These are phyloP conservation scores for Dendrostoma leiphaemia DNA, from an alignment of 2,329 filamentous ascomycete genomes.

Conservation along the genomic window DNA sequence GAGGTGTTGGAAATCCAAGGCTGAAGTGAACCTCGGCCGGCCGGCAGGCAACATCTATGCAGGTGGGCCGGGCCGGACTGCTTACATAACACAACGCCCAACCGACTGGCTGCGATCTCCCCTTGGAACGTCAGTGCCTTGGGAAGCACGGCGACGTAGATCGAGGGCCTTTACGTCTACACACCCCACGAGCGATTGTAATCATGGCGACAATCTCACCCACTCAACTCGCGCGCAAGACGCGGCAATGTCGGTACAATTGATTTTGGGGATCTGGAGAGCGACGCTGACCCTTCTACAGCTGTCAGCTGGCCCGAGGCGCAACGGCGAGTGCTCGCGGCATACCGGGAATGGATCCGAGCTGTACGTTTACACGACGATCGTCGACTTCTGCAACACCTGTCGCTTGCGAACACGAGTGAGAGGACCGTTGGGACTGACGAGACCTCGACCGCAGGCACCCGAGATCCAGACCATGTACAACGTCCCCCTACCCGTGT, in stretches of 20 bases:
- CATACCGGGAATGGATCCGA: slow-evolving; percentile 95
- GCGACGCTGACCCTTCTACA: slow-evolving; percentile 44
- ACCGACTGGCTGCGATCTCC: slow-evolving; percentile 8
- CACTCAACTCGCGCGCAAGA: slow-evolving; percentile 83
- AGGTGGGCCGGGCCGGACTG: slow-evolving; percentile 16
- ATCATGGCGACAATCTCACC: slow-evolving; percentile 82
- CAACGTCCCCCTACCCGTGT: slow-evolving; percentile 83
- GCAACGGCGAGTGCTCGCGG: slow-evolving; percentile 78
- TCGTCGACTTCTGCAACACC: not conserved
- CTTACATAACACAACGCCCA: slow-evolving; percentile 4
- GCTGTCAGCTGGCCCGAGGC: slow-evolving; percentile 89
- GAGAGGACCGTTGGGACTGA: not conserved
- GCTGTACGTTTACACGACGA: slow-evolving; percentile 64
- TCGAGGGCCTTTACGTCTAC: slow-evolving; percentile 30
- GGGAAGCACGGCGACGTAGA: slow-evolving; percentile 19
- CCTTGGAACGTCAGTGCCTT: slow-evolving; percentile 15
- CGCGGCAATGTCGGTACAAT: slow-evolving; percentile 67
- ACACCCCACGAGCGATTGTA: slow-evolving; percentile 34
- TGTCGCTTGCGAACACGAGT: not conserved
- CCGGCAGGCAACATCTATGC: slow-evolving; percentile 3
- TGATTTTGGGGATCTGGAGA: not conserved
- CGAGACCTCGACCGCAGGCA: slow-evolving; percentile 55
- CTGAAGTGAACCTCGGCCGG: not conserved
- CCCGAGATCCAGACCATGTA: slow-evolving; percentile 98
- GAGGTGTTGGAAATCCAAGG: slow-evolving; percentile 2